Conservation (phyloP, 2,329 filamentous ascomycete genomes). For the Colletotrichum theobromicola region DNA sequence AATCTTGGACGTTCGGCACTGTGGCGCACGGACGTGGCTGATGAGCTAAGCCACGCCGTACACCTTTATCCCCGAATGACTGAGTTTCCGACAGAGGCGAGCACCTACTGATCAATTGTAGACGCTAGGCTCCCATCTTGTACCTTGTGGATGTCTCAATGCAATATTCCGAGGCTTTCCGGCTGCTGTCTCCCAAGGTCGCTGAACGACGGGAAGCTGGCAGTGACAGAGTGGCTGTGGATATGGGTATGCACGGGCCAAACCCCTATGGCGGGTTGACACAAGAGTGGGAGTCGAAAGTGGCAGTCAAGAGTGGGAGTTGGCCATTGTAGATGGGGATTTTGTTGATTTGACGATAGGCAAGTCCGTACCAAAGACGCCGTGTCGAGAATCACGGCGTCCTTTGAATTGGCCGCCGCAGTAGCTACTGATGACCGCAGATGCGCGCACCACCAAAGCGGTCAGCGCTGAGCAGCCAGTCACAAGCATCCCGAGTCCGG, state of each 20-base stretch:
- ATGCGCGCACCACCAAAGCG: neutral
- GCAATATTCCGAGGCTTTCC: neutral
- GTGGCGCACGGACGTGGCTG: constrained; percentile 12
- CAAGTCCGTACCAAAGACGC: neutral
- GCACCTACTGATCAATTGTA: neutral
- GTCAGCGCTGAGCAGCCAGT: neutral
- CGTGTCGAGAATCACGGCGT: neutral
- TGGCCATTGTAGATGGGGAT: neutral
- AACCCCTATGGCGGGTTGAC: neutral
- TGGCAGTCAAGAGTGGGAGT: neutral
- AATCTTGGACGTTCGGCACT: neutral
- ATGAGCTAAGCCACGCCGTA: neutral
- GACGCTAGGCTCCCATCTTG: neutral
- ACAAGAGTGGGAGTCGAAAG: neutral
- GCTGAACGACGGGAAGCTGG: too few relatives aligned
- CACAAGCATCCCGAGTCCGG: neutral
- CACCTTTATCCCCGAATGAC: neutral
- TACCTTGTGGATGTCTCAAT: neutral
- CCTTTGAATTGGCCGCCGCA: neutral
- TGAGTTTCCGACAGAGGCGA: neutral
- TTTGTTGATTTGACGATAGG: neutral
- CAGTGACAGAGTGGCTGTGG: neutral
- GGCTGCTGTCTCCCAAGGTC: neutral
- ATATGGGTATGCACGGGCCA: neutral
- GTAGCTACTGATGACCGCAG: neutral